Conservation (phyloP, 1,139 yeast genomes). For the Debaryomycetaceae sp. region DNA sequence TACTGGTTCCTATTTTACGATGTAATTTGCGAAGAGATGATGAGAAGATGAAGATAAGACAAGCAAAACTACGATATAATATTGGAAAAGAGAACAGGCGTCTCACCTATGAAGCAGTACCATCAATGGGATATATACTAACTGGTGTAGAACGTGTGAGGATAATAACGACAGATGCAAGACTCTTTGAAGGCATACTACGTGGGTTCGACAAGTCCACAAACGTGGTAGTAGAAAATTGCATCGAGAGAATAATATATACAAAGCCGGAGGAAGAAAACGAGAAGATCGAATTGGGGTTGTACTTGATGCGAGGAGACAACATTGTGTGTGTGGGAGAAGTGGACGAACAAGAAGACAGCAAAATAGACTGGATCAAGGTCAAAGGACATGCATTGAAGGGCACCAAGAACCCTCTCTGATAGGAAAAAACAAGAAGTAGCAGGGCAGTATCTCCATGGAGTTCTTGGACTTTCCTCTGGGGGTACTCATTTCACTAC, state of each 20-base stretch:
- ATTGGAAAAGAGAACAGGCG: too few relatives aligned
- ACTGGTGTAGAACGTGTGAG: constrained; percentile 53
- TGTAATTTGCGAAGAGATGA: too few relatives aligned
- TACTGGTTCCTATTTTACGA: not conserved
- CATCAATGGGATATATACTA: constrained; percentile 20
- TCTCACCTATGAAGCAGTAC: too few relatives aligned
- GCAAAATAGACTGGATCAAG: constrained; percentile 54
- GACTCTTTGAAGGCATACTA: constrained; percentile 65
- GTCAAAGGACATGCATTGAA: constrained; percentile 39
- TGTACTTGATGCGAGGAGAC: constrained; percentile 77
- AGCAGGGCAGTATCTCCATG: too few relatives aligned
- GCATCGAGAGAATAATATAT: constrained; percentile 53
- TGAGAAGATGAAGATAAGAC: too few relatives aligned
- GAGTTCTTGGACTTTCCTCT: too few relatives aligned
- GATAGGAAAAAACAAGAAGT: constrained; percentile 3
- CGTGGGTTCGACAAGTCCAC: constrained; percentile 83
- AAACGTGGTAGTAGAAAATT: constrained; percentile 60
- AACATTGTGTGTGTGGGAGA: constrained; percentile 76
- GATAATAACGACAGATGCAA: constrained; percentile 81
- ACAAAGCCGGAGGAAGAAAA: constrained; percentile 48
- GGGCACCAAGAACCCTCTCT: constrained; percentile 43
- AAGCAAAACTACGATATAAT: too few relatives aligned
- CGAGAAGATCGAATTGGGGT: constrained; percentile 52
- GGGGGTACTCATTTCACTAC: too few relatives aligned
- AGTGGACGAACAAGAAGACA: constrained; percentile 52